phyloP scores from a whole-genome alignment of 106 monocot species.

The Acorus calamus region DNA sequence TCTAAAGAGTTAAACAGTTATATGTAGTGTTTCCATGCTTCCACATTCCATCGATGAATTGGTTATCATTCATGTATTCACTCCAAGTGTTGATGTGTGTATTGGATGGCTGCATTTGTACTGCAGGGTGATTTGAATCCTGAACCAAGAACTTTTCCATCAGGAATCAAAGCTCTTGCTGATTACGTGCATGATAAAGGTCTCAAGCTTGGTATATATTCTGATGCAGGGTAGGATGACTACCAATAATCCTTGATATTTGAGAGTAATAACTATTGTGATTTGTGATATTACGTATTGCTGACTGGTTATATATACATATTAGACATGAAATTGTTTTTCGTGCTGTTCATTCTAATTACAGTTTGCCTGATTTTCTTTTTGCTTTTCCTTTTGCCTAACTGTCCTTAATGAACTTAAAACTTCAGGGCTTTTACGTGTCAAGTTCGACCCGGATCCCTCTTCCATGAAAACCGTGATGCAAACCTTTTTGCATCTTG shows the following conservation, averaged over 20 bases:
- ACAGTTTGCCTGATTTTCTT: not conserved
- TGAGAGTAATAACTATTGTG: too few relatives aligned
- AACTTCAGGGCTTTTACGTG: conserved; percentile 77
- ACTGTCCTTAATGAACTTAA: not conserved
- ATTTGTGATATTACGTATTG: too few relatives aligned
- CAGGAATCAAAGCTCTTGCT: conserved; percentile 80
- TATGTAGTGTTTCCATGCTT: too few relatives aligned
- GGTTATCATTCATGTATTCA: too few relatives aligned
- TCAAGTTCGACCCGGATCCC: conserved; percentile 92
- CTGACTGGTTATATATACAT: too few relatives aligned
- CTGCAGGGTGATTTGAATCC: conserved; percentile 71
- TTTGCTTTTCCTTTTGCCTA: not conserved
- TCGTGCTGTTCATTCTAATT: not conserved
- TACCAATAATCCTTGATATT: not conserved
- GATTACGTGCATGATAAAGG: conserved; percentile 86
- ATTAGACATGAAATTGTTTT: too few relatives aligned
- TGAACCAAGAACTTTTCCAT: conserved; percentile 68
- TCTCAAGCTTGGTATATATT: conserved; percentile 93
- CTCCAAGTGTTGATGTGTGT: too few relatives aligned
- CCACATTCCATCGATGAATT: too few relatives aligned
- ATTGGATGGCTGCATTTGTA: not conserved
- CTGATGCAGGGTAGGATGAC: conserved; percentile 77
- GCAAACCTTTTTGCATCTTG: conserved; percentile 86
- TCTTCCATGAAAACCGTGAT: conserved; percentile 71
- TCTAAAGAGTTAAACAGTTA: too few relatives aligned